Evolutionary conservation across 257 asterid genomes (phyloP), one percentile per base, ranked within the genome.

Genomic region (Primulina huaijiensis): DNA sequence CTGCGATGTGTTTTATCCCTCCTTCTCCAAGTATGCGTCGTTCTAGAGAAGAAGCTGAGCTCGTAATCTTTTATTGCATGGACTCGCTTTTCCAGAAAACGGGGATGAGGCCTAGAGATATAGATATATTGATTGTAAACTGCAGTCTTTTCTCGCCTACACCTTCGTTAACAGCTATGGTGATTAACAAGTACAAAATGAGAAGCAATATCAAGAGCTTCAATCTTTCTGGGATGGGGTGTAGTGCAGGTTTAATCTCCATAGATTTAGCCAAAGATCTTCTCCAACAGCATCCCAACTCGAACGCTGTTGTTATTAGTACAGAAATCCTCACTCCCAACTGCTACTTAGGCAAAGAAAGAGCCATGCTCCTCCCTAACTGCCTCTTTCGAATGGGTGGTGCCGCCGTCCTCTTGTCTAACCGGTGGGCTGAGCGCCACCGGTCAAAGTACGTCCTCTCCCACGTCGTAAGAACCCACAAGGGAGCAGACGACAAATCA

Each of bases 191-290:
- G 65, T 78, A 73, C 68, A 78, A 65, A 23, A 31, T 78, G 56
- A 74, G 79, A 55, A 57, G 75, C 23, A 70, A 74, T 10, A 60
- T 78, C 6, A 78, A 70, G 55, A 74, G 71, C 67, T 78, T 60
- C 14, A 78, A 74, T 23, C 71, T 78, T 3, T 78, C 82, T 0
- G 79, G 79, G 37, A 78, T 74, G 82, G 82, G 82, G 4, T 87
- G 93, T 59, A 85, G 87, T 23, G 92, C 92, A 0, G 84, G 88
- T 3, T 17, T 87, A 0, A 86, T 86, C 31, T 82, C 92, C 1
- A 61, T 86, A n/a, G 89, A 84, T 67, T 61, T 86, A 11, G 92
- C 88, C 0, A 78, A 78, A 8, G 92, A 86, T 46, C 81, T 86
- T 4, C 83, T 86, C 52, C 89, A 78, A 10, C 72, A 72, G 7